phyloP scores from a whole-genome alignment of 768 basidiomycete species.

The Lentinula aciculospora region DNA sequence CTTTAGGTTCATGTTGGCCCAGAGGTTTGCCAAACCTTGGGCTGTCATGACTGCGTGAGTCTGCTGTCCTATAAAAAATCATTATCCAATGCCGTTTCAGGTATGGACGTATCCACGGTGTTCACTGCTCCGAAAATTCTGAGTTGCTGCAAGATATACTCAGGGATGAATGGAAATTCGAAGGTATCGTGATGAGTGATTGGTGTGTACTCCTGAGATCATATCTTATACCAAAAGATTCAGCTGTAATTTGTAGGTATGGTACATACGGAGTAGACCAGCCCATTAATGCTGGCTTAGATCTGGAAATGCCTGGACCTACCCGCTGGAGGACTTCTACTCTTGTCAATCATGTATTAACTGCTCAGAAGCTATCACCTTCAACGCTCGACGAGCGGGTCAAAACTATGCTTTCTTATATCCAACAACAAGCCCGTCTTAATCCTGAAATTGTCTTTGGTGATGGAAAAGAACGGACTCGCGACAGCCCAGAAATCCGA shows the following conservation, averaged over 20 bases:
- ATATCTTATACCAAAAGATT: neutral
- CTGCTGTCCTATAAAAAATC: constrained; percentile 6
- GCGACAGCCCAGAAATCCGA: constrained; percentile 46
- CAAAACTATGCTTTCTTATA: constrained; percentile 43
- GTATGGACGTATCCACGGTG: constrained; percentile 69
- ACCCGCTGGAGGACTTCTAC: constrained; percentile 58
- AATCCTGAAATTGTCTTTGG: constrained; percentile 60
- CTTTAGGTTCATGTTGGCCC: constrained; percentile 61
- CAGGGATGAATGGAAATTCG: constrained; percentile 71
- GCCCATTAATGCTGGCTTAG: constrained; percentile 66
- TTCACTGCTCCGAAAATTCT: constrained; percentile 66
- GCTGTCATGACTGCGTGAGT: constrained; percentile 59
- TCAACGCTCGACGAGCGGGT: constrained; percentile 46
- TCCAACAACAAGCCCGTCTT: constrained; percentile 48
- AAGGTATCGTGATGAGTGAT: constrained; percentile 70
- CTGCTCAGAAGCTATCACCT: constrained; percentile 44
- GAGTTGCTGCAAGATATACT: constrained; percentile 55
- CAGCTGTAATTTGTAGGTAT: constrained; percentile 37
- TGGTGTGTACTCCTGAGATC: constrained; percentile 41
- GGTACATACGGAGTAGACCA: constrained; percentile 69
- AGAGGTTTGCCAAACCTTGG: constrained; percentile 53
- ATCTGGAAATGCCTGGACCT: constrained; percentile 75
- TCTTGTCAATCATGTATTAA: constrained; percentile 33
- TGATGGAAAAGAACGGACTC: constrained; percentile 52
- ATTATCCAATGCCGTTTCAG: constrained; percentile 24